phyloP scores from a whole-genome alignment of 768 basidiomycete genomes.

The Lyophyllum shimeji region DNA sequence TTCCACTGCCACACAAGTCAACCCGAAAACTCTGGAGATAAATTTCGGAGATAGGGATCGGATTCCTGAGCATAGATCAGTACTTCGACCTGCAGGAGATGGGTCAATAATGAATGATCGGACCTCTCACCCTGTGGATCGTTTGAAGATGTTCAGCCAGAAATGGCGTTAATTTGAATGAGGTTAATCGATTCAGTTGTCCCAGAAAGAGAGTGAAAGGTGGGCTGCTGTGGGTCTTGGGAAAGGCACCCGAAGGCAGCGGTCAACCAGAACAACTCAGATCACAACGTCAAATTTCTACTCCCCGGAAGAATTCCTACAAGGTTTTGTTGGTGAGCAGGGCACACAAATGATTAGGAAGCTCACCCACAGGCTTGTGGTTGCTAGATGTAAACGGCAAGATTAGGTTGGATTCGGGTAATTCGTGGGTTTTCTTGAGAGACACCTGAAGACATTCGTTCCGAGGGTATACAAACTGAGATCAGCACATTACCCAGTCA shows the following conservation, averaged over 20 bases:
- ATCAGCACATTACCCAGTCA: background rate
- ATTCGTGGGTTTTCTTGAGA: background rate
- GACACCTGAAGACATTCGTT: background rate
- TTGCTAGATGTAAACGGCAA: background rate
- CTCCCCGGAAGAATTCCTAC: background rate
- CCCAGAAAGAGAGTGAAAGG: background rate
- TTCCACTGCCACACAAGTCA: background rate
- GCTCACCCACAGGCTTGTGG: background rate
- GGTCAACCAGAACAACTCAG: background rate
- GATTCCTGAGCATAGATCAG: background rate
- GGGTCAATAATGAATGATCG: background rate
- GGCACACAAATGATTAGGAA: background rate
- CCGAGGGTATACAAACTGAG: background rate
- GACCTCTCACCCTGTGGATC: conserved; percentile 4
- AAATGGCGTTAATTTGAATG: background rate
- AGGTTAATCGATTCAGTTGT: background rate
- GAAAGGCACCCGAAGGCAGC: background rate
- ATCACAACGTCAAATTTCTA: background rate
- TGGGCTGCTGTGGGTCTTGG: background rate
- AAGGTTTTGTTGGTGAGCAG: background rate
- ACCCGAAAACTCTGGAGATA: conserved; percentile 15
- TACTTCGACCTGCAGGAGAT: background rate
- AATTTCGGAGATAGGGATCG: conserved; percentile 12
- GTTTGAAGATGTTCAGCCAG: conserved; percentile 1
- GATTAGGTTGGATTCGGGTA: background rate